Evolutionary conservation across 2,329 filamentous ascomycete species (phyloP).

Genomic region (Thermoascus crustaceus): DNA sequence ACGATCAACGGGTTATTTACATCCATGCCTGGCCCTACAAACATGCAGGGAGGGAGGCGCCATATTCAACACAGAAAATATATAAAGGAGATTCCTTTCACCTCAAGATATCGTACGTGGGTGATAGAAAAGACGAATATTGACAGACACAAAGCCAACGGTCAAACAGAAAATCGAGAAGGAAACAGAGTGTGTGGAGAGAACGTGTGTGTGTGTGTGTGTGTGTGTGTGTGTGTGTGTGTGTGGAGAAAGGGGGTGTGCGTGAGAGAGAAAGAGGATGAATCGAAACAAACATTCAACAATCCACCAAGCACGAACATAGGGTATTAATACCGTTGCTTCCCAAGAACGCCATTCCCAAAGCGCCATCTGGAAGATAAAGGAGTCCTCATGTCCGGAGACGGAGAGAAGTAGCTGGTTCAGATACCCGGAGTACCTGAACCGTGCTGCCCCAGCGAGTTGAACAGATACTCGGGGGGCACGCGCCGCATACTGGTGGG

Average conservation of each 20-base stretch:
- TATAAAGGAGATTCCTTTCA: no score
- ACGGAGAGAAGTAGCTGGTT: constrained; percentile 8
- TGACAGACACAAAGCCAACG: no score
- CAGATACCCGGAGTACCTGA: constrained; percentile 29
- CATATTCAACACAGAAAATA: no score
- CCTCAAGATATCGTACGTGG: no score
- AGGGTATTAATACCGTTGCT: constrained; percentile 5
- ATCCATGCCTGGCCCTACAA: background rate
- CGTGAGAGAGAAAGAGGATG: background rate
- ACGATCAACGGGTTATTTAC: constrained; percentile 1
- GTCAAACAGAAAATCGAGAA: no score
- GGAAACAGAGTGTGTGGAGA: no score
- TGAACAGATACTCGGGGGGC: constrained; percentile 40
- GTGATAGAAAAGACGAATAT: no score
- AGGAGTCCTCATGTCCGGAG: constrained; percentile 4
- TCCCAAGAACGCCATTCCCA: constrained; percentile 4
- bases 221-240: no score
- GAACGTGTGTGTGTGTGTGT: no score
- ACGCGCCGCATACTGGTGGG: constrained; percentile 38
- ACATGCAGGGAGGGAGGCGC: no score
- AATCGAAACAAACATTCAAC: background rate
- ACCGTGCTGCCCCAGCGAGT: constrained; percentile 28
- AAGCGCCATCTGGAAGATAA: constrained; percentile 10
- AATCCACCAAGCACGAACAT: background rate
- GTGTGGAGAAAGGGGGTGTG: background rate